Conservation (phyloP, 768 basidiomycete genomes). For the Serendipita vermifera region DNA sequence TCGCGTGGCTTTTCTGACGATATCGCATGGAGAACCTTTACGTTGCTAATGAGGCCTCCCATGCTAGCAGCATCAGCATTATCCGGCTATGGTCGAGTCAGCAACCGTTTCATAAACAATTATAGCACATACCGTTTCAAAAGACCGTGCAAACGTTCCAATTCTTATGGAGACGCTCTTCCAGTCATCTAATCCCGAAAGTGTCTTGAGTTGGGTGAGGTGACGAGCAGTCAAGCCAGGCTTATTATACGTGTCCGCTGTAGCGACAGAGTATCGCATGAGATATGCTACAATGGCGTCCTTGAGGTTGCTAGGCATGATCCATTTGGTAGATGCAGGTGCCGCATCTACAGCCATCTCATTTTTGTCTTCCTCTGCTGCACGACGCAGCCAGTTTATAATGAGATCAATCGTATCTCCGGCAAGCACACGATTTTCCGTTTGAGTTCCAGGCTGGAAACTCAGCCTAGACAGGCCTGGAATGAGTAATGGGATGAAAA, state of each 20-base stretch:
- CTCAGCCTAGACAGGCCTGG: constrained; percentile 81
- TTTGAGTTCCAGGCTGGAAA: constrained; percentile 52
- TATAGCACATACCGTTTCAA: constrained; percentile 53
- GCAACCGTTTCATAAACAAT: constrained; percentile 9
- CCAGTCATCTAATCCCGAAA: constrained; percentile 42
- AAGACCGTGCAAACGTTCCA: constrained; percentile 71
- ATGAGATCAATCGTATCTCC: constrained; percentile 87
- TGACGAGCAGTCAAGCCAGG: constrained; percentile 11
- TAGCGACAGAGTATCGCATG: constrained; percentile 71
- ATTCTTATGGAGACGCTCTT: constrained; percentile 84
- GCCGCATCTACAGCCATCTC: constrained; percentile 15
- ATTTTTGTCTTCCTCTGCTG: constrained; percentile 20
- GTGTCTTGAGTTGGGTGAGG: constrained; percentile 6
- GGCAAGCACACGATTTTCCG: constrained; percentile 74
- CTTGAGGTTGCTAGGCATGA: not conserved
- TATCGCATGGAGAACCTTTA: constrained; percentile 80
- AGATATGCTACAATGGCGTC: constrained; percentile 40
- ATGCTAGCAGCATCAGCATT: constrained; percentile 28
- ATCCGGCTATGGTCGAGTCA: constrained; percentile 43
- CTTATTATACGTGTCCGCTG: constrained; percentile 34
- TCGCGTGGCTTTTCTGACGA: constrained; percentile 66
- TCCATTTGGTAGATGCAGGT: constrained; percentile 5
- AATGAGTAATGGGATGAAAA: constrained; percentile 90
- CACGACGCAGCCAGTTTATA: constrained; percentile 83
- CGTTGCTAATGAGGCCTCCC: constrained; percentile 56